These are phyloP conservation scores for Ambrosia artemisiifolia DNA, from an alignment of 129 eudicot genomes.

Conservation along the genomic window DNA sequence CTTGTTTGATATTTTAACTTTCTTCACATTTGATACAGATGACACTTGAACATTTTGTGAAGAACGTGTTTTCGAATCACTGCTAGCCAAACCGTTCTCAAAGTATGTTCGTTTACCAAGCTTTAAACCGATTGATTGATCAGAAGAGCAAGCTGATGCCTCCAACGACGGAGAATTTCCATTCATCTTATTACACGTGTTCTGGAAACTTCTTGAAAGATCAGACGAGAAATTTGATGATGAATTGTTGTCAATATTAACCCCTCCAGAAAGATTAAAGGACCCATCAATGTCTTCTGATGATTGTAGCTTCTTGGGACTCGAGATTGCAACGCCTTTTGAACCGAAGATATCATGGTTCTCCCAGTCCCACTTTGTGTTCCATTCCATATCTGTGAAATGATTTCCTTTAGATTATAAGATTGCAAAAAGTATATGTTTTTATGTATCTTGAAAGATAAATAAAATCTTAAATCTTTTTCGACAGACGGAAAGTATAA, in stretches of 20 bases:
- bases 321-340: conserved; percentile 39
- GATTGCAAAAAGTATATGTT: not conserved
- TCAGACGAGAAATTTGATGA: conserved; percentile 55
- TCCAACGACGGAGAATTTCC: conserved; percentile 54
- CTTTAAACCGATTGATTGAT: conserved; percentile 63
- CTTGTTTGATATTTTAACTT: conserved; percentile 48
- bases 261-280: conserved; percentile 52
- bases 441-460: conserved; percentile 3
- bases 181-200: conserved; percentile 33
- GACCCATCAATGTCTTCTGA: conserved; percentile 55
- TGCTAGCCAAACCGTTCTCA: conserved; percentile 51
- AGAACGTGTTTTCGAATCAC: conserved; percentile 35
- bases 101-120: conserved; percentile 86
- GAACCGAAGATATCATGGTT: conserved; percentile 47
- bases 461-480: conserved; percentile 17
- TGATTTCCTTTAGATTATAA: not conserved
- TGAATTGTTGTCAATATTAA: conserved; percentile 46
- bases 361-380: conserved; percentile 87
- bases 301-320: conserved; percentile 58
- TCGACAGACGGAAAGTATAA: conserved; percentile 14
- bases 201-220: conserved; percentile 35
- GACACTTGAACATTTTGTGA: conserved; percentile 35
- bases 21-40: conserved; percentile 43
- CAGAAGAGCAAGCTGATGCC: conserved; percentile 66
- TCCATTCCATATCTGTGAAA: conserved; percentile 70